Percentiles rank a stretch among this genome's conserved stretches.
Evolutionary conservation across 2,329 filamentous ascomycete genomes (phyloP).

Genomic region (Arthrinium phaeospermum): DNA sequence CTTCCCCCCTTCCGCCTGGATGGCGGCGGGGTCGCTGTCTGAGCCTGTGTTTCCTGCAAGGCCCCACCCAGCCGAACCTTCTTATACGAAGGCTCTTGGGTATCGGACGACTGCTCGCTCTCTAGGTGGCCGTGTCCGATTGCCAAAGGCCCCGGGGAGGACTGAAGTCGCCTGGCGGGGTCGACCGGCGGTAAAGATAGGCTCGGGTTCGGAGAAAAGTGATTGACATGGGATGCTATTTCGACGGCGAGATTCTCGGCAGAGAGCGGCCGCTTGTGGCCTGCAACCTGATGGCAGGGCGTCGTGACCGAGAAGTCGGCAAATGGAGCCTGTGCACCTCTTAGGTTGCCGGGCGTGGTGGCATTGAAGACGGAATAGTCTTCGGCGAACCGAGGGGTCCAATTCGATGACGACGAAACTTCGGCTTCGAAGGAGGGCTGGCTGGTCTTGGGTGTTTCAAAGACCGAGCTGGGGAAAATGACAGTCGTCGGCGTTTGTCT

Average conservation of each 20-base stretch:
- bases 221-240: slow-evolving; percentile 66
- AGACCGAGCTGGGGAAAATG: slow-evolving; percentile 59
- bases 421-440: slow-evolving; percentile 55
- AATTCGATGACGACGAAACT: slow-evolving; percentile 54
- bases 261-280: slow-evolving; percentile 59
- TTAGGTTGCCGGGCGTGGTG: slow-evolving; percentile 67
- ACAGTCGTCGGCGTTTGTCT: slow-evolving; percentile 62
- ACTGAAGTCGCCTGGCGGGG: slow-evolving; percentile 61
- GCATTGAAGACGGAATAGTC: slow-evolving; percentile 70
- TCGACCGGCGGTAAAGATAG: slow-evolving; percentile 65
- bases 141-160: slow-evolving; percentile 57
- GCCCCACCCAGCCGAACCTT: slow-evolving; percentile 52
- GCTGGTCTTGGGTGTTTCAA: slow-evolving; percentile 61
- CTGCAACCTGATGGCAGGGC: slow-evolving; percentile 41
- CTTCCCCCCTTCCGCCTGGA: slow-evolving; percentile 61
- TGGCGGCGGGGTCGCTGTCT: slow-evolving; percentile 66
- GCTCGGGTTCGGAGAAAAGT: slow-evolving; percentile 60
- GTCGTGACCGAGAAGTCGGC: slow-evolving; percentile 49
- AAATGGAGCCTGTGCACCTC: slow-evolving; percentile 51
- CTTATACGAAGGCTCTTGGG: slow-evolving; percentile 46
- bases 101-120: slow-evolving; percentile 34
- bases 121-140: slow-evolving; percentile 38
- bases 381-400: slow-evolving; percentile 68
- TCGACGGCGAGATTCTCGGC: slow-evolving; percentile 54
- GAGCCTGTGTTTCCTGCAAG: slow-evolving; percentile 46